Percentiles rank a stretch among this genome's conserved stretches.
Conservation (phyloP, 805 yeast genomes). For the Barnettozyma wickerhamii region DNA sequence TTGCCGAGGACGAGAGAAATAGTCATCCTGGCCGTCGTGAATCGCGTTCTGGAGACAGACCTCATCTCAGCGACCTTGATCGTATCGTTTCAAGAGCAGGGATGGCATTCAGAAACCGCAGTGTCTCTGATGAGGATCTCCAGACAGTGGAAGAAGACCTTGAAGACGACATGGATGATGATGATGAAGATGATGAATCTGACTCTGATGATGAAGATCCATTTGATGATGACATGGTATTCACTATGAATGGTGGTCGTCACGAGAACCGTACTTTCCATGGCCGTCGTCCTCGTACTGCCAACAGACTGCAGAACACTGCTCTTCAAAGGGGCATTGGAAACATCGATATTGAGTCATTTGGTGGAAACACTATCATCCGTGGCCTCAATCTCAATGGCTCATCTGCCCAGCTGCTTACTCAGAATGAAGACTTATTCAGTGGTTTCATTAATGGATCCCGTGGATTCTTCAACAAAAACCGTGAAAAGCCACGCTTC, state of each 20-base stretch:
- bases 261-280: slow-evolving; percentile 2
- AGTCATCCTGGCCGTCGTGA: neutral
- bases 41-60: neutral
- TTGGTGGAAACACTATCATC: neutral
- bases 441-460: neutral
- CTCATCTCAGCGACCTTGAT: neutral
- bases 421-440: neutral
- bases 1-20: slow-evolving; percentile 2
- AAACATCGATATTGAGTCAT: neutral
- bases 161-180: no score
- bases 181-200: slow-evolving; percentile 9
- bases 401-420: neutral
- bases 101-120: neutral
- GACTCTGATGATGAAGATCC: slow-evolving; percentile 23
- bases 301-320: neutral
- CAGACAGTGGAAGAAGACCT: slow-evolving; percentile 11
- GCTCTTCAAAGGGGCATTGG: neutral
- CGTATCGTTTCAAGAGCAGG: neutral
- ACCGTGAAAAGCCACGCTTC: slow-evolving; percentile 8
- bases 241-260: neutral
- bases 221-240: slow-evolving; percentile 3
- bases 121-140: slow-evolving; percentile 12
- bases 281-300: slow-evolving; percentile 2
- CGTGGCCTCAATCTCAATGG: neutral
- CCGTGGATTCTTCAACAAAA: neutral